Evolutionary conservation across 2,329 filamentous ascomycete species (phyloP).

Genomic region (Colletotrichum plurivorum): DNA sequence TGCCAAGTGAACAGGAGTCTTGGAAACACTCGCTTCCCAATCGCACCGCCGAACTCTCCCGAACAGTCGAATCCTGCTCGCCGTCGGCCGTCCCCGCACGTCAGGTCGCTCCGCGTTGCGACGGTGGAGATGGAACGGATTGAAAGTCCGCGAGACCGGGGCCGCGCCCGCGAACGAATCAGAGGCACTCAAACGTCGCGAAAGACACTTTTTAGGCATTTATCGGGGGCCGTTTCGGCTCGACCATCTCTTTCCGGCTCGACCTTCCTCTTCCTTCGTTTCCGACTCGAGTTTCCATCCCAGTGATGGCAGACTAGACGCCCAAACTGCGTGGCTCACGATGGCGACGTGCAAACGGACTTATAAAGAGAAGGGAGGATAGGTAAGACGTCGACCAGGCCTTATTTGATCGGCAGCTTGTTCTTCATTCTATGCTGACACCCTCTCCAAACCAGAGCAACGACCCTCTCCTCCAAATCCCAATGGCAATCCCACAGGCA

Average conservation of each 20-base stretch:
- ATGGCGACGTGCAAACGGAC: not conserved
- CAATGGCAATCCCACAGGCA: not conserved
- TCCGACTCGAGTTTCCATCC: slow-evolving; percentile 23
- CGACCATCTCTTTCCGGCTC: not conserved
- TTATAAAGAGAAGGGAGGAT: not conserved
- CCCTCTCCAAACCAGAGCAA: not conserved
- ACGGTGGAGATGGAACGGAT: not conserved
- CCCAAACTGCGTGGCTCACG: not conserved
- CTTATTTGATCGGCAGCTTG: no score
- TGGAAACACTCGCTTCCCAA: no score
- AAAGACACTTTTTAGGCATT: slow-evolving; percentile 1
- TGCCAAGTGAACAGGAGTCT: no score
- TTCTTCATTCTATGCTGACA: no score
- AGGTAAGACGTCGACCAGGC: no score
- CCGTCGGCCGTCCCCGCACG: no score
- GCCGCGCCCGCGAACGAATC: not conserved
- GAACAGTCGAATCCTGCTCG: no score
- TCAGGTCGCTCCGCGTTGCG: not conserved
- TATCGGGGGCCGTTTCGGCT: not conserved
- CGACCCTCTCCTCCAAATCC: no score
- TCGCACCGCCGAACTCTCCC: no score
- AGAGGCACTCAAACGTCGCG: not conserved
- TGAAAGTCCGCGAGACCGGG: not conserved
- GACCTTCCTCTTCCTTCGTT: not conserved
- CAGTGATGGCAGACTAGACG: not conserved